Conservation (phyloP, 257 asterid species). For the Orobanche coerulescens region DNA sequence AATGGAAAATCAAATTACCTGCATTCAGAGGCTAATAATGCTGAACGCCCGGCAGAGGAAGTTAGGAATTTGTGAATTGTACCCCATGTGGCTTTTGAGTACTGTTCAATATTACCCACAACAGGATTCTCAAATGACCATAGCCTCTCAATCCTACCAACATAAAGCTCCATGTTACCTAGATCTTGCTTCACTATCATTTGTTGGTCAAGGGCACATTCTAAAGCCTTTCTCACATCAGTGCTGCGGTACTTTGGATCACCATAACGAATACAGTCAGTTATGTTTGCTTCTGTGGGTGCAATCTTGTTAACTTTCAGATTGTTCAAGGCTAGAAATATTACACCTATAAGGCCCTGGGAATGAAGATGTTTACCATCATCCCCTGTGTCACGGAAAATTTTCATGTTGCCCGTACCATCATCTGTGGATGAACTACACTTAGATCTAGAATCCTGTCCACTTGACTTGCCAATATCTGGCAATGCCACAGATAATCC, state of each 20-base stretch:
- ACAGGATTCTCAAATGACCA: constrained; percentile 49
- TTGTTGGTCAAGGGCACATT: constrained; percentile 32
- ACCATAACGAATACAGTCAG: constrained; percentile 44
- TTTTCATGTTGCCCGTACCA: not conserved
- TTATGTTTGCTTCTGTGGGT: constrained; percentile 43
- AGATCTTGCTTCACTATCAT: constrained; percentile 29
- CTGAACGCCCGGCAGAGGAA: constrained; percentile 35
- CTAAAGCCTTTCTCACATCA: constrained; percentile 39
- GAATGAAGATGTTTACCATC: not conserved
- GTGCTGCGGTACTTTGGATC: constrained; percentile 28
- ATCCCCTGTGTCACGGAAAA: not conserved
- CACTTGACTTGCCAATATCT: constrained; percentile 18
- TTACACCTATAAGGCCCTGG: constrained; percentile 32
- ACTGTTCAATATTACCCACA: constrained; percentile 25
- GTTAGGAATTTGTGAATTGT: constrained; percentile 32
- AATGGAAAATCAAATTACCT: constrained; percentile 30
- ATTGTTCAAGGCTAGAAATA: constrained; percentile 35
- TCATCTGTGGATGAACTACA: not conserved
- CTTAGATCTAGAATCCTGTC: not conserved
- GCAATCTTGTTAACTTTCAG: constrained; percentile 39
- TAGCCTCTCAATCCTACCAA: constrained; percentile 32
- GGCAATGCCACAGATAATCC: constrained; percentile 5
- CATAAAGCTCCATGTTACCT: constrained; percentile 33
- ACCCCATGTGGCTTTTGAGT: constrained; percentile 33
- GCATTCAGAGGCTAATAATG: constrained; percentile 42